These are phyloP conservation scores for Stromatinia cepivora DNA, from an alignment of 2,329 filamentous ascomycete genomes.

Conservation along the genomic window DNA sequence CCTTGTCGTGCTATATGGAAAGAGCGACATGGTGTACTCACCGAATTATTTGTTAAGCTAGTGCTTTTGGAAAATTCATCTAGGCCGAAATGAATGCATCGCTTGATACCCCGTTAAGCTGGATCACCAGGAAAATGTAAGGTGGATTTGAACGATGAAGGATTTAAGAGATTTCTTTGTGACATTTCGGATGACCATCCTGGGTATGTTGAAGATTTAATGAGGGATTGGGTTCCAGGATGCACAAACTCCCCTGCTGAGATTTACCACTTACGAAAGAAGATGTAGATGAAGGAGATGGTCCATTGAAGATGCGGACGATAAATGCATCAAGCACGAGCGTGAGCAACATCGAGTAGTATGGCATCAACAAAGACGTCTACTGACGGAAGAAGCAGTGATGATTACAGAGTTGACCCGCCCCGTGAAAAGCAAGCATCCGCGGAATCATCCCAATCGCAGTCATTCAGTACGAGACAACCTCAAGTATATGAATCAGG, in stretches of 20 bases:
- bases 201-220: background rate
- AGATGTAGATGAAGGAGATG: background rate
- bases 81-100: too few species aligned
- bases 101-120: background rate
- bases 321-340: background rate
- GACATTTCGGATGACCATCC: background rate
- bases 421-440: background rate
- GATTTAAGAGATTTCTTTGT: background rate
- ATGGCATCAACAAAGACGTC: background rate
- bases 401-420: background rate
- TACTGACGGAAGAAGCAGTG: too few species aligned
- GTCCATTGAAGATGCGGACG: background rate
- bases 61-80: too few species aligned
- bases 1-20: too few species aligned
- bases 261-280: background rate
- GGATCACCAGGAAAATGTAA: background rate
- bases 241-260: too few species aligned
- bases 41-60: too few species aligned
- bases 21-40: too few species aligned
- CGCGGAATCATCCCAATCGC: background rate
- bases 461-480: background rate
- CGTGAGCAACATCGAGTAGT: background rate
- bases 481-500: background rate
- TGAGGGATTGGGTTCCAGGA: background rate
- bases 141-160: background rate